Evolutionary conservation across 495 filamentous ascomycete species (phyloP).

Genomic region (Elaphomyces granulatus): DNA sequence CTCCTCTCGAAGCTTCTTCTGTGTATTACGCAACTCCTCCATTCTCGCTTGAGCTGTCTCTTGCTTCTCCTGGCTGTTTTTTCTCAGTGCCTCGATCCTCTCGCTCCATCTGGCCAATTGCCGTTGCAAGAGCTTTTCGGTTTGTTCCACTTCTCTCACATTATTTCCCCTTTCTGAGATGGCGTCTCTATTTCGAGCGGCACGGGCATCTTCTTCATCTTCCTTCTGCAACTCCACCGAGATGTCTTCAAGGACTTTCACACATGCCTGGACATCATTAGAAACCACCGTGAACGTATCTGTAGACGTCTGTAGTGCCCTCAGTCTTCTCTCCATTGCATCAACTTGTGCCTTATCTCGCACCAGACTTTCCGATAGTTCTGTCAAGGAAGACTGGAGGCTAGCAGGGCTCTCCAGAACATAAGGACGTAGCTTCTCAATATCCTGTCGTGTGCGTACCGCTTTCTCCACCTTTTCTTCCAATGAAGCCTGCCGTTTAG

Average conservation of each 20-base stretch:
- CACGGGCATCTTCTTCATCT: slow-evolving; percentile 71
- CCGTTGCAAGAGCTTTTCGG: slow-evolving; percentile 65
- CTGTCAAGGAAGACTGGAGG: slow-evolving; percentile 65
- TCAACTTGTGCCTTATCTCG: slow-evolving; percentile 75
- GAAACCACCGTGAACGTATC: slow-evolving; percentile 77
- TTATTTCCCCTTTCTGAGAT: slow-evolving; percentile 76
- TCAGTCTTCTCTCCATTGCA: slow-evolving; percentile 63
- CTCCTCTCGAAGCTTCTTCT: slow-evolving; percentile 72
- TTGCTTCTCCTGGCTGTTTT: slow-evolving; percentile 66
- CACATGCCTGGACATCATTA: slow-evolving; percentile 69
- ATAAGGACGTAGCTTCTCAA: slow-evolving; percentile 78
- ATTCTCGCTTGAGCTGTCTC: slow-evolving; percentile 67
- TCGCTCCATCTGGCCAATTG: slow-evolving; percentile 74
- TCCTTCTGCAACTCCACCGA: slow-evolving; percentile 69
- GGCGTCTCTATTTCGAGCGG: slow-evolving; percentile 66
- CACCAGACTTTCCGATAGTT: slow-evolving; percentile 60
- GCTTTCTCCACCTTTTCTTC: slow-evolving; percentile 63
- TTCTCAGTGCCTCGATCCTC: slow-evolving; percentile 65
- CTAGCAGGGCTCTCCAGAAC: slow-evolving; percentile 74
- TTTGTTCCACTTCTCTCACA: slow-evolving; percentile 79
- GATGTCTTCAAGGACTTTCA: slow-evolving; percentile 81
- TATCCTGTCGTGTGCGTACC: slow-evolving; percentile 52
- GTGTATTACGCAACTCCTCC: slow-evolving; percentile 73
- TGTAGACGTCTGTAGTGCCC: slow-evolving; percentile 81
- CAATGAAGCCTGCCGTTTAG: slow-evolving; percentile 50